phyloP scores from a whole-genome alignment of 1,139 yeast genomes.

The Pichia inconspicua region DNA sequence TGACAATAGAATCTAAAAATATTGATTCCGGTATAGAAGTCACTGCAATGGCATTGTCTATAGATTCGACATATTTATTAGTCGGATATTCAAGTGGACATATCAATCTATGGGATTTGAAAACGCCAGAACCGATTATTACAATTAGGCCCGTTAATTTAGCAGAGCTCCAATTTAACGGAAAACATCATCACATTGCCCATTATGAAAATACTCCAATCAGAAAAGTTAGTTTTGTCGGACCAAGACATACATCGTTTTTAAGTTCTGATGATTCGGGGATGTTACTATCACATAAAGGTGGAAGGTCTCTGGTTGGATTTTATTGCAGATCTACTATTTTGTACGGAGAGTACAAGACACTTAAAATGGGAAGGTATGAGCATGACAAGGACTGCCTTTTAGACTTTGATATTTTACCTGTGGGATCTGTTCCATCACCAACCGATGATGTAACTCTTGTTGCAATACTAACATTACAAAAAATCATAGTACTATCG shows the following conservation, averaged over 20 bases:
- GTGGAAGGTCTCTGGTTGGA: slow-evolving; percentile 47
- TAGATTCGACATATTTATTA: slow-evolving; percentile 44
- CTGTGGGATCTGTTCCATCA: slow-evolving; percentile 20
- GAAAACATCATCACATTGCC: slow-evolving; percentile 37
- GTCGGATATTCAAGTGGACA: slow-evolving; percentile 40
- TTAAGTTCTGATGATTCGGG: slow-evolving; percentile 58
- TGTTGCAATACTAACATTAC: slow-evolving; percentile 52
- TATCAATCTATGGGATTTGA: slow-evolving; percentile 41
- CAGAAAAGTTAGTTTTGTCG: slow-evolving; percentile 45
- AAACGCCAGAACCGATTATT: slow-evolving; percentile 25
- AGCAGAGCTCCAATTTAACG: slow-evolving; percentile 14
- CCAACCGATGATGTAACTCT: slow-evolving; percentile 37
- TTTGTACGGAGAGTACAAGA: slow-evolving; percentile 44
- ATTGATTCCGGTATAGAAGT: slow-evolving; percentile 19
- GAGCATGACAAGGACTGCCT: slow-evolving; percentile 14
- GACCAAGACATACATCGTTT: slow-evolving; percentile 48
- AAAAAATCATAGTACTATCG: slow-evolving; percentile 46
- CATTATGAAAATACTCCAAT: slow-evolving; percentile 44
- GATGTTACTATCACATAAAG: slow-evolving; percentile 50
- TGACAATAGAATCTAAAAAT: slow-evolving; percentile 15
- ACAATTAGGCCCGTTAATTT: slow-evolving; percentile 30
- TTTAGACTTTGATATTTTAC: slow-evolving; percentile 18
- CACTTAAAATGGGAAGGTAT: neutral
- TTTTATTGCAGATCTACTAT: slow-evolving; percentile 42
- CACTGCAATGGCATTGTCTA: slow-evolving; percentile 33